Conservation (phyloP, 345 rosid genomes). For the Psidium guajava region DNA sequence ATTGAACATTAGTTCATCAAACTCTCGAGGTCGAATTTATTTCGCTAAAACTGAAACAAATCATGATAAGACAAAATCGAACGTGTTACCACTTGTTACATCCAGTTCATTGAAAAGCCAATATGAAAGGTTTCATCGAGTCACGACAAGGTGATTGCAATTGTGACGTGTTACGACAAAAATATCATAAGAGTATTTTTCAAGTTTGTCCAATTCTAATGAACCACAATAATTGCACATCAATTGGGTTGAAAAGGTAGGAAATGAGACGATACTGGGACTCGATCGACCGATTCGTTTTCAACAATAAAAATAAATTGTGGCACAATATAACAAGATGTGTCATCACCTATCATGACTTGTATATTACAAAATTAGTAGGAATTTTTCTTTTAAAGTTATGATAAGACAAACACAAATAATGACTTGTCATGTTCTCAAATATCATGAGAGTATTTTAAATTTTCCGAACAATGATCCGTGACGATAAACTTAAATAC, state of each 20-base stretch:
- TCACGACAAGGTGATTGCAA: background rate
- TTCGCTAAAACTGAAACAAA: background rate
- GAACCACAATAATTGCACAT: background rate
- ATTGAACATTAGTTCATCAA: background rate
- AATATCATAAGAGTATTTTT: background rate
- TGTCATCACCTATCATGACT: background rate
- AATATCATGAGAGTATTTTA: background rate
- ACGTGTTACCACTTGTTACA: background rate
- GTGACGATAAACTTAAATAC: no score
- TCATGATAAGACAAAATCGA: rapidly evolving
- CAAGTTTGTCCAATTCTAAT: background rate
- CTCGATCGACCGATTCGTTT: background rate
- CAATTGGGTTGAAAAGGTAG: background rate
- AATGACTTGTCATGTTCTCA: background rate
- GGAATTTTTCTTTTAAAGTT: background rate
- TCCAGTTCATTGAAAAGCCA: background rate
- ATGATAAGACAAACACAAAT: background rate
- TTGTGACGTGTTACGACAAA: background rate
- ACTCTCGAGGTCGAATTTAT: background rate
- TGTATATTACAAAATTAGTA: background rate
- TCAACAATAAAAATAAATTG: background rate
- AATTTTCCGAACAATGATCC: background rate
- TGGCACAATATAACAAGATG: background rate
- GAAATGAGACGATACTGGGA: background rate
- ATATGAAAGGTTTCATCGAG: background rate